A percentile compares a stretch with the other conserved stretches of the same genome.
These are phyloP conservation scores for Arabis hirsuta DNA, from an alignment of 345 rosid genomes.

Conservation along the genomic window DNA sequence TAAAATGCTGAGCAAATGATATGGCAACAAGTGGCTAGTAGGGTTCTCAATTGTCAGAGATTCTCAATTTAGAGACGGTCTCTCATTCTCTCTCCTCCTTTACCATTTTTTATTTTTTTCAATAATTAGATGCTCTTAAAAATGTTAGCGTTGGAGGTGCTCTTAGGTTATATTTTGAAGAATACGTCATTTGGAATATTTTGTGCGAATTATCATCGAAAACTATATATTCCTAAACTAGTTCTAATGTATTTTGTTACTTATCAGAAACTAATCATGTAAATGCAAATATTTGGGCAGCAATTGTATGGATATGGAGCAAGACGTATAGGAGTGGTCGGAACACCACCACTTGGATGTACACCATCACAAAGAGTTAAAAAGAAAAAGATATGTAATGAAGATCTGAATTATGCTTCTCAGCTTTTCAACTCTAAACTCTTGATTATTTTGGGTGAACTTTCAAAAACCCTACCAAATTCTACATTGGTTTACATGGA, in stretches of 20 bases:
- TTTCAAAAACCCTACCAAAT: constrained; percentile 40
- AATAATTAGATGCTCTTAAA: too few relatives aligned
- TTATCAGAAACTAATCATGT: background rate
- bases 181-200: background rate
- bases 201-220: background rate
- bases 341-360: constrained; percentile 65
- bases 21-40: too few relatives aligned
- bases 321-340: constrained; percentile 53
- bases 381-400: constrained; percentile 49
- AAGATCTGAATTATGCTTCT: constrained; percentile 51
- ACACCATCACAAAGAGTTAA: constrained; percentile 60
- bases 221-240: background rate
- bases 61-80: too few relatives aligned
- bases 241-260: background rate
- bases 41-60: too few relatives aligned
- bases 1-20: too few relatives aligned
- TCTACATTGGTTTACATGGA: constrained; percentile 49
- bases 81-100: too few relatives aligned
- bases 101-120: too few relatives aligned
- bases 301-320: constrained; percentile 62
- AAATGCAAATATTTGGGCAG: constrained; percentile 37
- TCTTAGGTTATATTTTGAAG: background rate
- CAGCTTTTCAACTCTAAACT: constrained; percentile 57
- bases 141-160: too few relatives aligned
- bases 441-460: constrained; percentile 32